Percentiles rank a stretch among this genome's conserved stretches.
Conservation (phyloP, 805 yeast genomes). For the Myxozyma vanderwaltii region DNA sequence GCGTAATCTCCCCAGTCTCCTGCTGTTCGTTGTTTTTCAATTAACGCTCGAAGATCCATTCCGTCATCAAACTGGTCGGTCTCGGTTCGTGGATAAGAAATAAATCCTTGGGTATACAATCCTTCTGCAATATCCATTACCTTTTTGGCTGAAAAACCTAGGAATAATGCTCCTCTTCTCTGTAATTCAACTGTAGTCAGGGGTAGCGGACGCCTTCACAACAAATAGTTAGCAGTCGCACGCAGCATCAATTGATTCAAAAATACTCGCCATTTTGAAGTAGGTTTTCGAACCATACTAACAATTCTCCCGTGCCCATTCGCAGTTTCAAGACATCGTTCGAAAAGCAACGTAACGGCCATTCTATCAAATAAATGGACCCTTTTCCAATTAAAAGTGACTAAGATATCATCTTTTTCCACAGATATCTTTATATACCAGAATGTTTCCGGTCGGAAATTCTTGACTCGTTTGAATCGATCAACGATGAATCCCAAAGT, state of each 20-base stretch:
- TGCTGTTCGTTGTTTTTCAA: conserved; percentile 60
- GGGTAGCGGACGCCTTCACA: conserved; percentile 69
- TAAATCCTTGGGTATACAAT: conserved; percentile 78
- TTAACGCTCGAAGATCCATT: conserved; percentile 67
- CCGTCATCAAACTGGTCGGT: conserved; percentile 80
- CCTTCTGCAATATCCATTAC: conserved; percentile 79
- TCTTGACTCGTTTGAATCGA: conserved; percentile 71
- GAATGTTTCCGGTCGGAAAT: conserved; percentile 73
- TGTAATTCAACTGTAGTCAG: conserved; percentile 93
- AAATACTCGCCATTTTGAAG: conserved; percentile 55
- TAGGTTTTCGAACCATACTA: conserved; percentile 59
- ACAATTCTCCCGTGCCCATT: conserved; percentile 58
- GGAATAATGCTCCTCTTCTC: conserved; percentile 73
- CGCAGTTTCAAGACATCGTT: conserved; percentile 56
- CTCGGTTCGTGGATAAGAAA: conserved; percentile 97
- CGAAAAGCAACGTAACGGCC: conserved; percentile 63
- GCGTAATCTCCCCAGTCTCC: conserved; percentile 84
- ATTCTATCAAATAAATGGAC: conserved; percentile 72
- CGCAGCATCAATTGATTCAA: not conserved
- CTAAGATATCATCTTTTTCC: conserved; percentile 43
- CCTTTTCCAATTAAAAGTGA: conserved; percentile 63
- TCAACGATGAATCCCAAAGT: conserved; percentile 96
- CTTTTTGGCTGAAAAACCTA: conserved; percentile 77
- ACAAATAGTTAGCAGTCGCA: not conserved
- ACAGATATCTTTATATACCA: conserved; percentile 67